phyloP scores from a whole-genome alignment of 306 rosid genomes.

The Medicago lupulina region DNA sequence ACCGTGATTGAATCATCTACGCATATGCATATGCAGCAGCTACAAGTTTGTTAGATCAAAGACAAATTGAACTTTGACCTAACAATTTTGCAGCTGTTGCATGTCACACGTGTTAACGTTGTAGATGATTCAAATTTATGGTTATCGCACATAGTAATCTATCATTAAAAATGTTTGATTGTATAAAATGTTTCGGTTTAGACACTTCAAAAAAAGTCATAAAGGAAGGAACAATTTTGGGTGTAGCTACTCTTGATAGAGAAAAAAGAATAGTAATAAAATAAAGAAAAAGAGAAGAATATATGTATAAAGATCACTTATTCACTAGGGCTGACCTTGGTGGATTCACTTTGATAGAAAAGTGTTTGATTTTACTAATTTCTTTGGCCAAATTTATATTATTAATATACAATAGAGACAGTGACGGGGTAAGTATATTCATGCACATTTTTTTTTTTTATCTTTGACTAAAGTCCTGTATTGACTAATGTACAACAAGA shows the following conservation, averaged over 20 bases:
- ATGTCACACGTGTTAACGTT: too few species aligned
- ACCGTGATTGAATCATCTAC: neutral
- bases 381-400: constrained; percentile 20
- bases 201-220: constrained; percentile 39
- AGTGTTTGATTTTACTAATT: constrained; percentile 16
- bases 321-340: constrained; percentile 28
- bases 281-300: neutral
- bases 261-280: neutral
- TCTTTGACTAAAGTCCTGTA: constrained; percentile 33
- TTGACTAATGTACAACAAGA: constrained; percentile 35
- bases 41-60: neutral
- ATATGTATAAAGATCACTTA: constrained; percentile 6
- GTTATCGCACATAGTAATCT: neutral
- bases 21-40: neutral
- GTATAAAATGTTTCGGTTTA: neutral
- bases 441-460: constrained; percentile 12
- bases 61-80: neutral
- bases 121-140: too few species aligned
- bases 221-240: constrained; percentile 40
- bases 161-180: neutral
- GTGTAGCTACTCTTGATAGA: neutral
- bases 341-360: constrained; percentile 38
- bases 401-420: neutral
- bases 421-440: constrained; percentile 35
- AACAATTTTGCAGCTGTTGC: neutral